Conservation (phyloP, 1,284 basidiomycete species). For the Ceratobasidium sp. region DNA sequence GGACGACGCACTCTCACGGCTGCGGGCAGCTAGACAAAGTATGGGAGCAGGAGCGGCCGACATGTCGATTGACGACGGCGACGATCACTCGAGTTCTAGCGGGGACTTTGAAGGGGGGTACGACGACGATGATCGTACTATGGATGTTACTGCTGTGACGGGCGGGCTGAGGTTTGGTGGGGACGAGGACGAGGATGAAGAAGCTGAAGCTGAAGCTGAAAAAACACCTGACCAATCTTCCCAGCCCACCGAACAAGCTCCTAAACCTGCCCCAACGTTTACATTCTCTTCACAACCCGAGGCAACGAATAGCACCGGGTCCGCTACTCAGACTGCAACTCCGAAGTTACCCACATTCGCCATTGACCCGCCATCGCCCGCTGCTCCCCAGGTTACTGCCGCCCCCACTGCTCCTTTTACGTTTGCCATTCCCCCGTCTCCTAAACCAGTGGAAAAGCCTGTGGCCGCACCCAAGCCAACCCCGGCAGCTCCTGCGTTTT, state of each 20-base stretch:
- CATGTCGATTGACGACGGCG: conserved; percentile 39
- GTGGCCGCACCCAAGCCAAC: background rate
- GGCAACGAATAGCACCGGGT: background rate
- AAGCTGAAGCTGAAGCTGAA: background rate
- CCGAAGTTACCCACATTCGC: conserved; percentile 17
- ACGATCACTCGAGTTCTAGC: conserved; percentile 14
- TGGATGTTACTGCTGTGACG: conserved; percentile 33
- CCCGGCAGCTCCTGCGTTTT: background rate
- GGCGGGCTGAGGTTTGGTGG: conserved; percentile 20
- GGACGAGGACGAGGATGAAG: conserved; percentile 22
- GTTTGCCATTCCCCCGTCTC: conserved; percentile 2
- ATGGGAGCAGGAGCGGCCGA: conserved; percentile 39
- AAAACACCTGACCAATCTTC: background rate
- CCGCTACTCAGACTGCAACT: background rate
- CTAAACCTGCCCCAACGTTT: conserved; percentile 2
- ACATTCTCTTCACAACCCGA: conserved; percentile 5
- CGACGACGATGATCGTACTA: conserved; percentile 27
- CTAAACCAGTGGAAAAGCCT: conserved; percentile 2
- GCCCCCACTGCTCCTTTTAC: conserved; percentile 11
- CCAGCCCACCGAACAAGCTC: background rate
- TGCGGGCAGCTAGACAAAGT: conserved; percentile 30
- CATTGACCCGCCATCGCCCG: conserved; percentile 14
- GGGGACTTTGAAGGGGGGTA: conserved; percentile 23
- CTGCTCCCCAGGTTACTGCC: background rate
- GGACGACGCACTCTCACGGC: conserved; percentile 18